Base-by-base conservation (phyloP, 176 grass and related monocot genomes). In the Hsuehochloa calcarea region DNA sequence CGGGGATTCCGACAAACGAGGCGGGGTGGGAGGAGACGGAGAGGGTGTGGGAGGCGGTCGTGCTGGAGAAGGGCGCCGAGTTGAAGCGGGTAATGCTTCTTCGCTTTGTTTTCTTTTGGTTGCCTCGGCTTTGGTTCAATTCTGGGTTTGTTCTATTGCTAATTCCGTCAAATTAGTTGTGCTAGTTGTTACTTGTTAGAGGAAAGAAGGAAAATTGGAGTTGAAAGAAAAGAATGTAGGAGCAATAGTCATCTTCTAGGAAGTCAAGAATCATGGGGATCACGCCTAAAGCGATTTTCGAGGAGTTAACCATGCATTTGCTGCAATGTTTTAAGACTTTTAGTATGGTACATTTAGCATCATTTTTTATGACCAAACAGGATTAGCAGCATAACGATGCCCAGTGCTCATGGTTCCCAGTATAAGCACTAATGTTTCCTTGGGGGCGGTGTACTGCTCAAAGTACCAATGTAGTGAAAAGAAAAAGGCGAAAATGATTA, bases 1-100 rank as follows among this genome's bases (percentile, higher is more conserved):
- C 40, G 31, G 51, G 77, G 20, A 65, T 94, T 68, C 89, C 79
- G 0, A 65, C 43, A 12, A 85, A 85, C 38, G 89, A 72, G 34
- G 85, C 85, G 49, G 20, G 2, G 0, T 55, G 56, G 43, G 56
- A 82, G 72, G 75, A 72, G 80, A 92, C 75, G 77, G 87, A 89
- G 64, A 83, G 17, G 10, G 66, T 81, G 40, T 93, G 89, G 89
- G 82, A 89, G 80, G 45, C 34, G 12, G 1, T 95, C 46, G 66
- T 98, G 58, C 85, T 66, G 65, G 74, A 95, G 67, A 92, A 88
- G 16, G 89, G 85, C 37, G 50, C 37, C 16, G 72, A 98, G 80
- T 25, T 98, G 72, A 70, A 59, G 70, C 68, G 44, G 63, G 92
- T 98, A 88, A 85, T 47, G 67, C 45, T 80, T 83, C 47, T n/a